phyloP scores from a whole-genome alignment of 768 basidiomycete genomes.

The Leccinum disarticulatum region DNA sequence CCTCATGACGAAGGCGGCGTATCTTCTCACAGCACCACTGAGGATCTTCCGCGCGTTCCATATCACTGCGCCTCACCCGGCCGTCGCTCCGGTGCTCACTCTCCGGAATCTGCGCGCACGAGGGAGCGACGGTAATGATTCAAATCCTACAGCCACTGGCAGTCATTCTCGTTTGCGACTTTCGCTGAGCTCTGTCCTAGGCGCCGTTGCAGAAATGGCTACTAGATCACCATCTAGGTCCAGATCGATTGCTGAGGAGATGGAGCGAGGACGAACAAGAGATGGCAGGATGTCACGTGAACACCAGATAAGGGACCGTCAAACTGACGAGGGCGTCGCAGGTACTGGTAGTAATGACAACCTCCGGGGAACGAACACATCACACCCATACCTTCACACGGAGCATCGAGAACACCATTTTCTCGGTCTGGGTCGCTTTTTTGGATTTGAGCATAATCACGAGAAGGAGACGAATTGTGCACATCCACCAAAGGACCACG shows the following conservation, averaged over 20 bases:
- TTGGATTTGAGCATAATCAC: constrained; percentile 19
- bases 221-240: constrained; percentile 16
- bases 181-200: constrained; percentile 19
- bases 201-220: constrained; percentile 19
- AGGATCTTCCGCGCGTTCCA: constrained; percentile 6
- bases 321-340: background rate
- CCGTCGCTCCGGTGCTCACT: background rate
- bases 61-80: background rate
- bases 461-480: constrained; percentile 13
- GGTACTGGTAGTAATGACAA: background rate
- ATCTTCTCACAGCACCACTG: constrained; percentile 37
- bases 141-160: background rate
- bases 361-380: background rate
- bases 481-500: constrained; percentile 40
- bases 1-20: background rate
- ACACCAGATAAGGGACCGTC: background rate
- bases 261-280: constrained; percentile 24
- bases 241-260: constrained; percentile 35
- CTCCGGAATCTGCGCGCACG: constrained; percentile 2
- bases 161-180: constrained; percentile 19
- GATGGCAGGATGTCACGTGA: constrained; percentile 6
- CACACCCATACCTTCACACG: background rate
- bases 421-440: constrained; percentile 38
- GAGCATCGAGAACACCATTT: constrained; percentile 18
- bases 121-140: background rate